Evolutionary conservation across 2,329 filamentous ascomycete genomes (phyloP), one percentile per base, ranked within the genome.

Genomic region (Monosporascus sp.): DNA sequence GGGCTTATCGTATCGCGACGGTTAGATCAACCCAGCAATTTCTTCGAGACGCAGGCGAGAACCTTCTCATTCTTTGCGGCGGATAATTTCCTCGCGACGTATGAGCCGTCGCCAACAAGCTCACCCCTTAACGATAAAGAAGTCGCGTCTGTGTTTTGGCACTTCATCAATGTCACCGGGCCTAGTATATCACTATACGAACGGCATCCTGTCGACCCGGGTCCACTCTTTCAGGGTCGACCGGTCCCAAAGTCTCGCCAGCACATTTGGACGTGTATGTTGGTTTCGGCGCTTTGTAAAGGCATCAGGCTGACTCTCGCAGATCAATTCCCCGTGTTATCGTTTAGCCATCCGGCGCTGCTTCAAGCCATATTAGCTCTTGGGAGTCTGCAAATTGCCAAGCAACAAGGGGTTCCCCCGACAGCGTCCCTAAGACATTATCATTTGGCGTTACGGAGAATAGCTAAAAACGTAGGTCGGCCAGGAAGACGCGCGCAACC

Each of bases 351-450:
- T 61, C 89, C 90, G n/a, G 90, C 88, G 0, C 78, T 97, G 0
- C 79, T 97, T 20, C 93, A 97, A 65, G 89, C 92, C 8, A 95
- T 97, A 70, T 81, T 97, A 37, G 93, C 93, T 1, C 70, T 97
- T 37, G 86, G 88, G 24, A 93, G 89, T 68, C 72, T 97, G 42
- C 93, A 97, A 63, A 92, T 97, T 62, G 88, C 93, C 27, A 89
- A 88, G 61, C 76, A 96, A 5, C 88, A 95, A 65, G 77, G 80
- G 27, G 82, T 83, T 2, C 87, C 89, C 0, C 80, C 85, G 1
- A 92, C 88, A 0, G 86, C 90, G 8, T 93, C 92, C 0, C 82
- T 94, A 64, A 92, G 94, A 64, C 94, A 99, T 68, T 97, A 97
- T 59, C 90, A 94, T 52, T 85, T 92, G 60, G 86, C 92, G 9